A percentile compares a stretch with the other conserved stretches of the same genome.
Evolutionary conservation across 2,329 filamentous ascomycete species (phyloP).

Genomic region (Ilyonectria destructans): DNA sequence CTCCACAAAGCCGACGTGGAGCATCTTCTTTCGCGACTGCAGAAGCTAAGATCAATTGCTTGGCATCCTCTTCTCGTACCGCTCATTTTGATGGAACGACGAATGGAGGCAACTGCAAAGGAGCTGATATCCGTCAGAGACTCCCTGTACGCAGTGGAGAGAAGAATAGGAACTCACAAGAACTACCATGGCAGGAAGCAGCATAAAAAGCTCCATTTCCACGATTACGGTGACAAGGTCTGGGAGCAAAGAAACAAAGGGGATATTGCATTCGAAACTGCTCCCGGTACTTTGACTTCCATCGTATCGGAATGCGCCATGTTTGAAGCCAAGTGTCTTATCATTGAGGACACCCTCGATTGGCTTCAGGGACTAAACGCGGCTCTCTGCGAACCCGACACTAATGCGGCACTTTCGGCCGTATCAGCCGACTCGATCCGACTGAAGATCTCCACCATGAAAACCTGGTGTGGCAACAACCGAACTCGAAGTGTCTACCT

Average conservation of each 20-base stretch:
- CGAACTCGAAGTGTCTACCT: neutral
- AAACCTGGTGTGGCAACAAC: neutral
- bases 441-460: neutral
- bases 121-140: neutral
- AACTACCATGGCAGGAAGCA: neutral
- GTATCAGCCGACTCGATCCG: neutral
- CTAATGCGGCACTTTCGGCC: neutral
- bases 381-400: neutral
- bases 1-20: neutral
- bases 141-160: neutral
- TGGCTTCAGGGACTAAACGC: neutral
- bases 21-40: neutral
- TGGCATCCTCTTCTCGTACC: neutral
- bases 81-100: neutral
- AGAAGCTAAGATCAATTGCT: neutral
- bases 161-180: neutral
- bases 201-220: neutral
- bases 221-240: neutral
- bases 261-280: neutral
- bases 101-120: neutral
- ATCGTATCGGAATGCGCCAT: neutral
- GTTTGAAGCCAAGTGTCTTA: neutral
- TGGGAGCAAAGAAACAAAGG: neutral
- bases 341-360: neutral
- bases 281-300: neutral